Base-by-base conservation (phyloP, 257 asterid species). In the Nicotiana obtusifolia region DNA sequence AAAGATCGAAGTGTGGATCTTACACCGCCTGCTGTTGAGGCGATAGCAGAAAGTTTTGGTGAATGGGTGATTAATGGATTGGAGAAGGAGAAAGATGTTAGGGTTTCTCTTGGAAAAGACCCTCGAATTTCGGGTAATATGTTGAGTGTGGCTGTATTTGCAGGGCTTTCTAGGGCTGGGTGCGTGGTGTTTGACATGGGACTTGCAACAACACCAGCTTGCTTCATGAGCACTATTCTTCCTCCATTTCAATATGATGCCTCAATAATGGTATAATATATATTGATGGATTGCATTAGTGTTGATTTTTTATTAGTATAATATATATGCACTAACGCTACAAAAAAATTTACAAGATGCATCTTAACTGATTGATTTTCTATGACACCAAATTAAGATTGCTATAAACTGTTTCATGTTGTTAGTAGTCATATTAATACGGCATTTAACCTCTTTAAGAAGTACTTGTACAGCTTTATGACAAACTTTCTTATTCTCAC, bases 151-250 rank as follows among this genome's bases (percentile, higher is more conserved):
- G 99, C 95, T 82, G 88, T 92, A 80, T 95, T 92, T 47, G 86
- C 92, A 0, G 97, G 99, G 5, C 92, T 95, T 16, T 87, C 81
- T 8, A 85, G 94, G 64, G 98, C 97, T 7, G 99, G 97, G 4
- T 95, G 99, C 44, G 68, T 75, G 78, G 90, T 80, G 7, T 91
- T 88, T 71, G 99, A 95, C 62, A 95, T 95, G 97, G 98, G 99
- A 64, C 97, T 95, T 54, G 99, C 97, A 0, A 95, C 99, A 20
- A 95, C 99, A 71, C 99, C 99, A 61, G 98, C 98, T 37, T 95
- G 99, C 82, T 95, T 95, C 87, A 93, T 95, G 98, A 95, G 99
- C 64, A 93, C 97, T n/a, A n/a, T 93, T 84, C 81, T 95, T 69
- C 89, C 90, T 53, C 90, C 95, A 2, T 93, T 91, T 84, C 10